A percentile compares a stretch with the other conserved stretches of the same genome.
phyloP scores from a whole-genome alignment of 2,329 filamentous ascomycete species.

The Niveomyces coronatus region DNA sequence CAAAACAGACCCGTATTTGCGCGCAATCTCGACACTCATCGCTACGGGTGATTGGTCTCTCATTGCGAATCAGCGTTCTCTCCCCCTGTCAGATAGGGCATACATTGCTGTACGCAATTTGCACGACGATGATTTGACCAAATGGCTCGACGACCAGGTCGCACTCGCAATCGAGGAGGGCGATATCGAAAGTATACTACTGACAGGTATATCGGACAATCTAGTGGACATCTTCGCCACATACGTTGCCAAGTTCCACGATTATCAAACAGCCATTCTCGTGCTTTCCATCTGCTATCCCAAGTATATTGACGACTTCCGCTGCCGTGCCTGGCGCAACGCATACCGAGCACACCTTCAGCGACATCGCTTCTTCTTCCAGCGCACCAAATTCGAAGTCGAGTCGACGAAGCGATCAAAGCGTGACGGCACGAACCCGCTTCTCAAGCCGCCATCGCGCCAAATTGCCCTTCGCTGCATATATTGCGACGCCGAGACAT shows the following conservation, averaged over 20 bases:
- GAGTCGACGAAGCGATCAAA: slow-evolving; percentile 63
- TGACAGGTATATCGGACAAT: slow-evolving; percentile 65
- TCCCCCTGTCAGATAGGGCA: slow-evolving; percentile 65
- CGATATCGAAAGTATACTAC: slow-evolving; percentile 65
- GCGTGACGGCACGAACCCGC: slow-evolving; percentile 45
- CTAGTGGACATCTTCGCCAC: slow-evolving; percentile 66
- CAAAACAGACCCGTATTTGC: slow-evolving; percentile 66
- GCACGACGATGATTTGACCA: slow-evolving; percentile 48
- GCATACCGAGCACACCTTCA: slow-evolving; percentile 62
- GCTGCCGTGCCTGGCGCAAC: slow-evolving; percentile 63
- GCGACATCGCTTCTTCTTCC: slow-evolving; percentile 62
- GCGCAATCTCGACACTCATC: slow-evolving; percentile 69
- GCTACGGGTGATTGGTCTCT: slow-evolving; percentile 66
- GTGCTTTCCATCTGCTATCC: slow-evolving; percentile 65
- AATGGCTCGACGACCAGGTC: slow-evolving; percentile 59
- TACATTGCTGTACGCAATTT: slow-evolving; percentile 63
- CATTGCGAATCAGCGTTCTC: slow-evolving; percentile 61
- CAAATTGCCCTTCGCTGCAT: slow-evolving; percentile 68
- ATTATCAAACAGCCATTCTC: slow-evolving; percentile 69
- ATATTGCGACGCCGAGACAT: slow-evolving; percentile 58
- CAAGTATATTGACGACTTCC: slow-evolving; percentile 65
- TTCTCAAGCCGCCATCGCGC: slow-evolving; percentile 52
- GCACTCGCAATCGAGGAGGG: slow-evolving; percentile 51
- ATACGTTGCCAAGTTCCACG: slow-evolving; percentile 65
- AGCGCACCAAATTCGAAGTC: slow-evolving; percentile 68